These are phyloP conservation scores for Clitocybe nebularis DNA, from an alignment of 1,284 basidiomycete genomes.

Conservation along the genomic window DNA sequence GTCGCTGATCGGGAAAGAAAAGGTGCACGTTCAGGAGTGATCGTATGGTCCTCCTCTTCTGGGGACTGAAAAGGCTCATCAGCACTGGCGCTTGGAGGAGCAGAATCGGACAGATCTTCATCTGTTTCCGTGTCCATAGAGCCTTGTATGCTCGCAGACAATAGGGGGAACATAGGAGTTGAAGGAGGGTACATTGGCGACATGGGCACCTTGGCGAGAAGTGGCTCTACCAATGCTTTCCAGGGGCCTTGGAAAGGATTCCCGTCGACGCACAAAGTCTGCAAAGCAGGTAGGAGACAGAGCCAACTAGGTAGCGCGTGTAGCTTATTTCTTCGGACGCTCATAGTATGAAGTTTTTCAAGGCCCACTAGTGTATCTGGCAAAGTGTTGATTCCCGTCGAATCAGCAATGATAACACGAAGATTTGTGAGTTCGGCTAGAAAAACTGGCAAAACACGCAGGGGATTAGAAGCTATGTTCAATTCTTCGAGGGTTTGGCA, in stretches of 20 bases:
- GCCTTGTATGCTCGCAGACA: conserved; percentile 39
- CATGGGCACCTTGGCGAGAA: conserved; percentile 59
- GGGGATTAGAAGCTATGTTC: conserved; percentile 87
- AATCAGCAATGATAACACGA: conserved; percentile 87
- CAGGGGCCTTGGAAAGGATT: conserved; percentile 94
- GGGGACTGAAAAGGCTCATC: conserved; percentile 26
- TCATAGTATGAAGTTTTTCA: conserved; percentile 80
- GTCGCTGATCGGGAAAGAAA: conserved; percentile 47
- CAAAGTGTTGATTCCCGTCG: conserved; percentile 74
- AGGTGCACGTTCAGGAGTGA: conserved; percentile 57
- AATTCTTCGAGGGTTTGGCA: conserved; percentile 89
- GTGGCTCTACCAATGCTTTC: conserved; percentile 82
- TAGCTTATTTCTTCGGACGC: conserved; percentile 85
- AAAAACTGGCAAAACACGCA: conserved; percentile 82
- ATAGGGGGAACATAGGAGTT: conserved; percentile 54
- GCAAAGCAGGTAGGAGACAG: conserved; percentile 77
- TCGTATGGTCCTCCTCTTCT: conserved; percentile 70
- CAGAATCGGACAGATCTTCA: conserved; percentile 55
- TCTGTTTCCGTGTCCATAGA: conserved; percentile 41
- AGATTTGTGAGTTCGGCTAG: conserved; percentile 74
- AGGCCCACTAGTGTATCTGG: conserved; percentile 67
- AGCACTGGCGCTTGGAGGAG: conserved; percentile 36
- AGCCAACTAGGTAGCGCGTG: conserved; percentile 93
- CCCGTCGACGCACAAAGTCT: conserved; percentile 86
- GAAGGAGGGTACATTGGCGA: conserved; percentile 65